Base-by-base conservation (phyloP, 805 yeast species). In the Ogataea siamensis region DNA sequence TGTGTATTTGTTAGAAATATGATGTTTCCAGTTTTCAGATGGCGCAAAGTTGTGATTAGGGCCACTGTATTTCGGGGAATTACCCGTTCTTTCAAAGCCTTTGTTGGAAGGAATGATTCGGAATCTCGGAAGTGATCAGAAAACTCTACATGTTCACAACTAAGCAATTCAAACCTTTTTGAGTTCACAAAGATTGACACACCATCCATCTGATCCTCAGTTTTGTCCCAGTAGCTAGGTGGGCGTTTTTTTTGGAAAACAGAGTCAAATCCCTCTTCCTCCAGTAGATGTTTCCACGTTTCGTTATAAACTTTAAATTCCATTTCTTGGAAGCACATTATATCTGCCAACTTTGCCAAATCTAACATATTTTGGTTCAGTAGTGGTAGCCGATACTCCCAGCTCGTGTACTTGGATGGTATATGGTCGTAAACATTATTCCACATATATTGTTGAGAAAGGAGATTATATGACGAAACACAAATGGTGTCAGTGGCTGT, bases 1-100 rank as follows among this genome's bases (percentile, higher is more conserved):
- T 78, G 84, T 0, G 83, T 78, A 44, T 76, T 78, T n/a, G 78
- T 61, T 2, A 76, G 65, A 26, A 74, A 70, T 3, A 78, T 51
- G 3, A 56, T 47, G 22, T 67, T 60, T 8, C 61, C 57, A 0
- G 76, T 65, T 1, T 40, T 47, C 34, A 55, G 60, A 50, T 78
- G 83, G 38, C 61, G 56, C 25, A 78, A 53, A 9, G 71, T 70
- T 5, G 72, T 62, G n/a, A 78, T 58, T 2, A 76, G 40, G 3
- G 76, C 80, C 3, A 79, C 83, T 19, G 80, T 81, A 50, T 79
- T 78, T 49, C 79, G 61, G 23, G 60, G 56, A 11, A 63, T 50
- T 7, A 73, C 58, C 18, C 77, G 57, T 7, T 62, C 46, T 7
- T 43, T 38, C 11, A 69, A 51, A 27, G 62, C 71, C 0, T 45